A percentile compares a stretch with the other conserved stretches of the same genome.
Conservation (phyloP, 768 basidiomycete genomes). For the Tricholoma bakamatsutake region DNA sequence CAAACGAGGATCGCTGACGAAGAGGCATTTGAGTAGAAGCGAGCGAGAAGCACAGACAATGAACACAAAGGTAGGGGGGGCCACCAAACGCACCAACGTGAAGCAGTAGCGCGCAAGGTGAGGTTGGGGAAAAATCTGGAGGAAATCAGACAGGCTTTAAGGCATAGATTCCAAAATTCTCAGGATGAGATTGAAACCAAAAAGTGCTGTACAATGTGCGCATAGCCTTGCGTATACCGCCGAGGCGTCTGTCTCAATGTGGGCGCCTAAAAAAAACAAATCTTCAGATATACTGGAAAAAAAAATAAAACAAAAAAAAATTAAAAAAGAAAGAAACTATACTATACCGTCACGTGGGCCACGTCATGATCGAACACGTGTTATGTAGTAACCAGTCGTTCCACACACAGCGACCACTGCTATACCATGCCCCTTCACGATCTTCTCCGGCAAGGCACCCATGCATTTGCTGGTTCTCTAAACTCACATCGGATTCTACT, state of each 20-base stretch:
- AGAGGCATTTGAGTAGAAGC: neutral
- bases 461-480: constrained; percentile 43
- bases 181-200: no score
- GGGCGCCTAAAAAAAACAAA: neutral
- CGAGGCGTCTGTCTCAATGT: no score
- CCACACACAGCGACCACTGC: neutral
- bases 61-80: neutral
- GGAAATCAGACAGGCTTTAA: neutral
- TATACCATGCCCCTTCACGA: constrained; percentile 44
- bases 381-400: no score
- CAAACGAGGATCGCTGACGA: neutral
- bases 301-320: no score
- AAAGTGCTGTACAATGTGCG: neutral
- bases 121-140: neutral
- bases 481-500: constrained; percentile 61
- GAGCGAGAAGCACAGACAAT: neutral
- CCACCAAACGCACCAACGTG: neutral
- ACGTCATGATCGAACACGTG: neutral
- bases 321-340: no score
- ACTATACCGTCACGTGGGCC: no score
- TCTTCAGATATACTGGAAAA: no score
- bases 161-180: neutral
- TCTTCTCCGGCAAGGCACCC: constrained; percentile 44
- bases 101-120: neutral
- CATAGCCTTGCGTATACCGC: neutral